phyloP scores from a whole-genome alignment of 345 rosid genomes.

The Garcia nutans region DNA sequence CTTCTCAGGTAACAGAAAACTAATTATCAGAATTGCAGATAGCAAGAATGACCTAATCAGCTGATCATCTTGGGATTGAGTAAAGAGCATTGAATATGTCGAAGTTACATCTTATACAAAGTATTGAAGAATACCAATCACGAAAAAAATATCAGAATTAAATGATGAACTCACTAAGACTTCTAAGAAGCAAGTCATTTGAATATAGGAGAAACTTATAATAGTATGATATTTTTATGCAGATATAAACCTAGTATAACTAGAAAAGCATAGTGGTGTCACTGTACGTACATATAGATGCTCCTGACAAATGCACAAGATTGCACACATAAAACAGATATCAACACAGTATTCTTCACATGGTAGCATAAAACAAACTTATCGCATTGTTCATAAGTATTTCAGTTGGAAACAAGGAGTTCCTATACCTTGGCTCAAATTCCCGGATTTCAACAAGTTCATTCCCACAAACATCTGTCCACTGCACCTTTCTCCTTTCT shows the following conservation, averaged over 20 bases:
- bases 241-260: not conserved
- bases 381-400: not conserved
- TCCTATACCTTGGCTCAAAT: slow-evolving; percentile 88
- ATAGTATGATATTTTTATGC: slow-evolving; percentile 6
- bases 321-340: slow-evolving; percentile 4
- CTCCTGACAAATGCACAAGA: slow-evolving; percentile 5
- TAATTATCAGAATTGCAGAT: not conserved
- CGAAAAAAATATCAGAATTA: no score
- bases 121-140: not conserved
- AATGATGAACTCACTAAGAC: no score
- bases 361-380: slow-evolving; percentile 3
- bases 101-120: not conserved
- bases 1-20: not conserved
- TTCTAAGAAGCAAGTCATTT: not conserved
- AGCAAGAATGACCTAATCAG: not conserved
- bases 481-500: slow-evolving; percentile 80
- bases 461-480: slow-evolving; percentile 90
- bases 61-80: slow-evolving; percentile 2
- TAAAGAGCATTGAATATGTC: not conserved
- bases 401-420: slow-evolving; percentile 8
- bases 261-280: not conserved
- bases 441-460: slow-evolving; percentile 87
- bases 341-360: not conserved
- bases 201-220: not conserved
- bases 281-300: not conserved